phyloP scores from a whole-genome alignment of 2,329 filamentous ascomycete genomes.

The Ceratocystis ficicola region DNA sequence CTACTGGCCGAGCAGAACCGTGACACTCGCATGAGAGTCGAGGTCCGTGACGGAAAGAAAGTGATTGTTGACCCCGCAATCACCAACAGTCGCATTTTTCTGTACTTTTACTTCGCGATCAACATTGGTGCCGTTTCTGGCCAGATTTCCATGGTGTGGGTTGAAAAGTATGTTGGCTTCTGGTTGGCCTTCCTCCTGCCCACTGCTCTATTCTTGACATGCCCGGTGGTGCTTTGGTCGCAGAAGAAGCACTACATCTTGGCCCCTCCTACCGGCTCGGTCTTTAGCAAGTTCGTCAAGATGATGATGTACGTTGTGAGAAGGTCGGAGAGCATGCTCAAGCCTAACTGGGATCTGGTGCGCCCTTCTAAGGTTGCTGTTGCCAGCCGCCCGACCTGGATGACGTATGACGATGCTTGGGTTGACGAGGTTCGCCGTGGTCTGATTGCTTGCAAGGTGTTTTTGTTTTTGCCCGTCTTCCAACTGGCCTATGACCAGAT shows the following conservation, averaged over 20 bases:
- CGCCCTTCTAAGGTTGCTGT: constrained; percentile 53
- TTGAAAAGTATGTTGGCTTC: constrained; percentile 65
- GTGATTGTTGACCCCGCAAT: constrained; percentile 59
- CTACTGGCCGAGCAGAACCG: constrained; percentile 59
- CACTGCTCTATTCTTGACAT: constrained; percentile 50
- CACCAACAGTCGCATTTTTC: constrained; percentile 56
- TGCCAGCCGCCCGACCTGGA: constrained; percentile 51
- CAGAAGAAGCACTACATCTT: constrained; percentile 50
- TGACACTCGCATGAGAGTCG: constrained; percentile 45
- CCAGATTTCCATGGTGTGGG: constrained; percentile 56
- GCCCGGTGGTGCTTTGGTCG: constrained; percentile 49
- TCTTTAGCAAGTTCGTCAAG: constrained; percentile 53
- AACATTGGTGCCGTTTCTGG: constrained; percentile 52
- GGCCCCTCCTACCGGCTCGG: constrained; percentile 57
- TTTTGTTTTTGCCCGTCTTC: constrained; percentile 54
- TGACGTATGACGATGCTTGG: constrained; percentile 75
- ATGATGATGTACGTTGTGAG: constrained; percentile 51
- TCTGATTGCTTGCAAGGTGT: constrained; percentile 57
- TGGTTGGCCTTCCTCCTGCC: constrained; percentile 60
- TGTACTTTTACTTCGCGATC: constrained; percentile 48
- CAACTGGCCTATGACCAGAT: constrained; percentile 49
- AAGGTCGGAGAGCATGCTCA: constrained; percentile 50
- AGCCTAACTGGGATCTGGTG: constrained; percentile 53
- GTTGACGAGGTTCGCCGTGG: constrained; percentile 66
- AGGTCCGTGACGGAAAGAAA: constrained; percentile 47